Percentiles rank a stretch among this genome's conserved stretches.
These are phyloP conservation scores for Pinus tabuliformis DNA, from an alignment of 75 land plant genomes.

Conservation along the genomic window DNA sequence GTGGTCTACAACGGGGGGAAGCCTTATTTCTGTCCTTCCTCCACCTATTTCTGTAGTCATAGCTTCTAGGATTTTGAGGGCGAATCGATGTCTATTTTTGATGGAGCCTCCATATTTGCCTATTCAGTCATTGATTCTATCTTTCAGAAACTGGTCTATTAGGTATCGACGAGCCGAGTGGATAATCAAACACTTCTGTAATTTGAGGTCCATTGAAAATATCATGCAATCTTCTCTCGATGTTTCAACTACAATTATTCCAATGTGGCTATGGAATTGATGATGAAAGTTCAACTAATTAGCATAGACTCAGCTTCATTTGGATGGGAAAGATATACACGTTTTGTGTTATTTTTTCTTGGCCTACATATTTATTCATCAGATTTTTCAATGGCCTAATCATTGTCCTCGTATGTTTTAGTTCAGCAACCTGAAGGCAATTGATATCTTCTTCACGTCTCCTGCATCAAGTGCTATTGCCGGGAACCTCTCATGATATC, in stretches of 20 bases:
- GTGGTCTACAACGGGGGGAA: conserved; percentile 83
- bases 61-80: conserved; percentile 35
- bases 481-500: no score
- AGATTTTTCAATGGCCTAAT: neutral
- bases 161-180: conserved; percentile 31
- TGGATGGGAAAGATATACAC: no score
- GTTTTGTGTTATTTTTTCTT: no score
- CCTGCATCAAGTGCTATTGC: conserved; percentile 8
- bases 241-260: no score
- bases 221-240: no score
- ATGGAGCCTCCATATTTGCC: conserved; percentile 76
- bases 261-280: no score
- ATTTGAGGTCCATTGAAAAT: no score
- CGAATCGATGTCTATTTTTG: conserved; percentile 60
- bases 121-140: conserved; percentile 73
- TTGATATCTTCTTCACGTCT: conserved; percentile 9
- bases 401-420: neutral
- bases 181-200: neutral
- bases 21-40: conserved; percentile 46
- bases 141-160: conserved; percentile 86
- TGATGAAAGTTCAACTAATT: no score
- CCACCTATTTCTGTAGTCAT: conserved; percentile 43
- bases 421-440: neutral
- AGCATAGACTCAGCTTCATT: no score
- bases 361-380: no score